These are phyloP conservation scores for Candida schatavii DNA, from an alignment of 805 yeast genomes.

Conservation along the genomic window DNA sequence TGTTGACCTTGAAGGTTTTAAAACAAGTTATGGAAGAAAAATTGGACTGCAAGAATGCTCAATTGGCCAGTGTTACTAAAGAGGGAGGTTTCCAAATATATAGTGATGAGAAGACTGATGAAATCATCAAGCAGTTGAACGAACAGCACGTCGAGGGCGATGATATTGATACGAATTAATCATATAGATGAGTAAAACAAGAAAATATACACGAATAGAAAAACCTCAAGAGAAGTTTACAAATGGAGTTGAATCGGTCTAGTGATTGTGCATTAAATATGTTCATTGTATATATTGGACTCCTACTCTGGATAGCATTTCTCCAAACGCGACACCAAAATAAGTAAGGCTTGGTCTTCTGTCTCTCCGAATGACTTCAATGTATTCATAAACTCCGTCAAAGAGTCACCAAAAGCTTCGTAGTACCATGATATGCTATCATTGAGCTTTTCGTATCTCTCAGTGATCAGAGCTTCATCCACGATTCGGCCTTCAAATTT, in stretches of 20 bases:
- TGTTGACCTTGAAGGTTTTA: constrained; percentile 79
- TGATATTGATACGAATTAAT: constrained; percentile 10
- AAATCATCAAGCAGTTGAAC: constrained; percentile 72
- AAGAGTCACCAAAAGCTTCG: constrained; percentile 42
- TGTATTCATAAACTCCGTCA: constrained; percentile 45
- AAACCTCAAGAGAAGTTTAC: not conserved
- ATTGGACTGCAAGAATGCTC: constrained; percentile 91
- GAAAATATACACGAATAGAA: constrained; percentile 7
- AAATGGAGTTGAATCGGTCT: not conserved
- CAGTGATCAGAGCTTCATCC: constrained; percentile 37
- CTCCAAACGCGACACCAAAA: constrained; percentile 43
- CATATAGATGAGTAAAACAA: constrained; percentile 1
- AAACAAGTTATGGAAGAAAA: constrained; percentile 99
- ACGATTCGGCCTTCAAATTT: constrained; percentile 38
- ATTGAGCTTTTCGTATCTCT: constrained; percentile 40
- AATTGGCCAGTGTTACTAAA: constrained; percentile 87
- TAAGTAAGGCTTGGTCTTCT: constrained; percentile 45
- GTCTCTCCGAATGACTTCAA: constrained; percentile 47
- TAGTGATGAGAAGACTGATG: constrained; percentile 76
- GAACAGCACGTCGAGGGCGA: constrained; percentile 55
- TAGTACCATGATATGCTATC: constrained; percentile 41
- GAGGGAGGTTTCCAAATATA: constrained; percentile 85
- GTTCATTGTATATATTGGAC: not conserved
- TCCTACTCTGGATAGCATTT: constrained; percentile 26
- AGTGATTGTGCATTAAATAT: too few relatives aligned